phyloP scores from a whole-genome alignment of 2,329 filamentous ascomycete genomes.

The Xylariaceae sp. region DNA sequence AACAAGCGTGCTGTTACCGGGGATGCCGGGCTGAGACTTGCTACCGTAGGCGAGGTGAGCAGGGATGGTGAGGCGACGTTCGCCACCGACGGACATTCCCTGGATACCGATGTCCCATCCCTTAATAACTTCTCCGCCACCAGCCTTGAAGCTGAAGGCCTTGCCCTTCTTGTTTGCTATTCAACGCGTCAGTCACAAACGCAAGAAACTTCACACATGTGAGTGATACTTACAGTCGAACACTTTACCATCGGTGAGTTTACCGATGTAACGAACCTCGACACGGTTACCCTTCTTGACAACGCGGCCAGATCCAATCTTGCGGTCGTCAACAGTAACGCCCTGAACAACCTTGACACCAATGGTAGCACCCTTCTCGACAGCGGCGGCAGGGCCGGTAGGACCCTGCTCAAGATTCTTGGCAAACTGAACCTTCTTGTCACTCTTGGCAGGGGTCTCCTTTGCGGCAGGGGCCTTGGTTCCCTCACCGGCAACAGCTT shows the following conservation, averaged over 20 bases:
- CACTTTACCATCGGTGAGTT: slow-evolving; percentile 88
- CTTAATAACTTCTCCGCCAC: slow-evolving; percentile 94
- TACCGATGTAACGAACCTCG: slow-evolving; percentile 96
- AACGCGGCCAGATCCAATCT: slow-evolving; percentile 74
- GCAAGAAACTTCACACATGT: not conserved
- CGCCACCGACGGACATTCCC: slow-evolving; percentile 89
- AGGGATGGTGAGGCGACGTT: slow-evolving; percentile 88
- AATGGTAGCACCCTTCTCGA: slow-evolving; percentile 51
- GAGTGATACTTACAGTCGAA: slow-evolving; percentile 69
- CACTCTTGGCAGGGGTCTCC: slow-evolving; percentile 45
- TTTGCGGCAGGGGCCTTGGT: slow-evolving; percentile 53
- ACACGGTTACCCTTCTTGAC: slow-evolving; percentile 89
- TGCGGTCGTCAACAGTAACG: slow-evolving; percentile 93
- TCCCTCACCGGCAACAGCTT: slow-evolving; percentile 63
- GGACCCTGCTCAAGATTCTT: slow-evolving; percentile 98
- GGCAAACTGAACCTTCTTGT: slow-evolving; percentile 98
- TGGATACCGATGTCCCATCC: slow-evolving; percentile 94
- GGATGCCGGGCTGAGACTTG: slow-evolving; percentile 76
- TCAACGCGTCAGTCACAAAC: slow-evolving; percentile 7
- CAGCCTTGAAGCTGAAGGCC: slow-evolving; percentile 94
- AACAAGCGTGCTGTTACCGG: slow-evolving; percentile 80
- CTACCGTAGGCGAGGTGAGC: slow-evolving; percentile 84
- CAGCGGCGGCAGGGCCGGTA: slow-evolving; percentile 57
- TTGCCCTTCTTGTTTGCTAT: slow-evolving; percentile 97
- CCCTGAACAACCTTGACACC: slow-evolving; percentile 78